These are phyloP conservation scores for Globisporangium alternatum DNA, from an alignment of 352 stramenopile genomes.

Conservation along the genomic window DNA sequence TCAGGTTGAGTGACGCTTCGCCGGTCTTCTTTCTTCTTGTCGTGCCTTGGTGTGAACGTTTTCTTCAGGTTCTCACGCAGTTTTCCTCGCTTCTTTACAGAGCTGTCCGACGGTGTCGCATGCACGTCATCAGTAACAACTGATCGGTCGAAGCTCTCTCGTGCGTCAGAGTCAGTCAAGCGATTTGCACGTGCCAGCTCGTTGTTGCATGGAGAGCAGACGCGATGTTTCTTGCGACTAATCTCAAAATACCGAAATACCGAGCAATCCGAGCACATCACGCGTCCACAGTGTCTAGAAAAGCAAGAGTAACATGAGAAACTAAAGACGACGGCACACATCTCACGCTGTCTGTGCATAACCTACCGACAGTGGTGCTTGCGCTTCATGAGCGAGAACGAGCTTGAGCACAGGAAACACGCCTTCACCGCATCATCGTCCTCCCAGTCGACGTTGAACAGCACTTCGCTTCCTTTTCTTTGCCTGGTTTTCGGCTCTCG, in stretches of 20 bases:
- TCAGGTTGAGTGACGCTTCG: not conserved
- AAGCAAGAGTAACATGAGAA: not conserved
- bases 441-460: slow-evolving; percentile 67
- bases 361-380: slow-evolving; percentile 75
- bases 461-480: slow-evolving; percentile 53
- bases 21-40: slow-evolving; percentile 8
- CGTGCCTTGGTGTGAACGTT: slow-evolving; percentile 18
- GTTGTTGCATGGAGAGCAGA: slow-evolving; percentile 47
- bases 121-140: slow-evolving; percentile 1
- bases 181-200: slow-evolving; percentile 21
- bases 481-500: slow-evolving; percentile 23
- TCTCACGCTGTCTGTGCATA: not conserved
- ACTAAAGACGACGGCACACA: not conserved
- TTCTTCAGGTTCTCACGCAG: slow-evolving; percentile 19
- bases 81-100: slow-evolving; percentile 7
- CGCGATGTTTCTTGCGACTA: slow-evolving; percentile 61
- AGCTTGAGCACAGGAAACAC: slow-evolving; percentile 50
- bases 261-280: slow-evolving; percentile 80
- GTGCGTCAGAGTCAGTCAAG: slow-evolving; percentile 1
- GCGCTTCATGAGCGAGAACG: slow-evolving; percentile 67
- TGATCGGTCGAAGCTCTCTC: slow-evolving; percentile 5
- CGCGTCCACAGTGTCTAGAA: slow-evolving; percentile 48
- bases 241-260: slow-evolving; percentile 59
- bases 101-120: slow-evolving; percentile 2
- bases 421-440: slow-evolving; percentile 35